These are phyloP conservation scores for Capsella rubella DNA, from an alignment of 441 rosid genomes.

Conservation along the genomic window DNA sequence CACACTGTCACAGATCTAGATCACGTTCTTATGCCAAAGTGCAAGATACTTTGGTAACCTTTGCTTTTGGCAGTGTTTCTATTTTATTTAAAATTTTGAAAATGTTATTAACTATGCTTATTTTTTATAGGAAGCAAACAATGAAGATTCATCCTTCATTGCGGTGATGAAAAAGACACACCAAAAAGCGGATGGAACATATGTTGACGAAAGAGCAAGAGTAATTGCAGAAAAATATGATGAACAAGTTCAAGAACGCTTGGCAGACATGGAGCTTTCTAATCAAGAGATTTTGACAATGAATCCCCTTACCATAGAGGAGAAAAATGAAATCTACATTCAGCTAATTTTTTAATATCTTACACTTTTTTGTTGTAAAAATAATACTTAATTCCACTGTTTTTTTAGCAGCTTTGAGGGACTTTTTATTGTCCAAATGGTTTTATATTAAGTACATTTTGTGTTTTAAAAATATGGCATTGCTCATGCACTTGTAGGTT, in stretches of 20 bases:
- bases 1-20: neutral
- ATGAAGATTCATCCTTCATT: constrained; percentile 12
- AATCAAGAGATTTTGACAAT: neutral
- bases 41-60: neutral
- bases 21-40: neutral
- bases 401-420: too few relatives aligned
- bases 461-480: neutral
- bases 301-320: neutral
- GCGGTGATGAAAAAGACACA: neutral
- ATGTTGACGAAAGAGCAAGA: neutral
- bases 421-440: too few relatives aligned
- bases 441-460: too few relatives aligned
- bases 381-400: too few relatives aligned
- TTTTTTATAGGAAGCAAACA: neutral
- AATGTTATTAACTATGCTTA: neutral
- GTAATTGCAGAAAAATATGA: neutral
- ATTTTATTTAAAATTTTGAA: neutral
- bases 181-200: neutral
- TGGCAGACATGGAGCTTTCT: neutral
- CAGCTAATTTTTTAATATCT: neutral
- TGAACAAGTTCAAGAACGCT: neutral
- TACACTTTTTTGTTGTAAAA: too few relatives aligned
- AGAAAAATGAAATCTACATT: constrained; percentile 2
- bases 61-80: neutral
- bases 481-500: constrained; percentile 4